Evolutionary conservation across 1,284 basidiomycete species (phyloP).

Genomic region (Tranzscheliella williamsii): DNA sequence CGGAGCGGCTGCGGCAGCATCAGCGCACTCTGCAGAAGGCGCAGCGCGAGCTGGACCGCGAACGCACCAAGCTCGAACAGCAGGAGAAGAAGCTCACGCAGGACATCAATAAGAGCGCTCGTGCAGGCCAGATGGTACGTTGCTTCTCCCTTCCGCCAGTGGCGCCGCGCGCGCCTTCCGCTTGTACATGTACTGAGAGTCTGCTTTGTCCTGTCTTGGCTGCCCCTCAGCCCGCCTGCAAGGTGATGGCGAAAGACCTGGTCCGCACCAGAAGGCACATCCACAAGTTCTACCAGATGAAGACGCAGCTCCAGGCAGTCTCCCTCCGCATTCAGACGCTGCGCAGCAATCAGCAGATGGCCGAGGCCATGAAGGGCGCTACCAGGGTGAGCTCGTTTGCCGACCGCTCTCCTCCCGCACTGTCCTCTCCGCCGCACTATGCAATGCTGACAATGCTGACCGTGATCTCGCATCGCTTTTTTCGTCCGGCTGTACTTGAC

Average conservation of each 20-base stretch:
- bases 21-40: conserved; percentile 94
- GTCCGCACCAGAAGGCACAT: conserved; percentile 92
- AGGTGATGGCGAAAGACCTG: conserved; percentile 98
- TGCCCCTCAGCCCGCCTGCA: conserved; percentile 67
- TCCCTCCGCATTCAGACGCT: conserved; percentile 93
- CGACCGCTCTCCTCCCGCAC: no score
- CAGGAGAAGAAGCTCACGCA: conserved; percentile 68
- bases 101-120: conserved; percentile 96
- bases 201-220: not conserved
- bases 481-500: no score
- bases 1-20: conserved; percentile 92
- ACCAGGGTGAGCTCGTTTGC: conserved; percentile 79
- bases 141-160: no score
- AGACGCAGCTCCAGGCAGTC: conserved; percentile 95
- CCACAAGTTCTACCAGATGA: conserved; percentile 99
- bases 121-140: conserved; percentile 89
- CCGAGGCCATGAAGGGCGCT: conserved; percentile 97
- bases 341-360: conserved; percentile 97
- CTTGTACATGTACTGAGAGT: no score
- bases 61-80: conserved; percentile 88
- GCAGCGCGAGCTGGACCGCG: conserved; percentile 93
- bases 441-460: no score
- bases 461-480: no score
- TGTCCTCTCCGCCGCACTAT: no score
- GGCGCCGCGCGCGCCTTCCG: no score